Conservation (phyloP, 768 basidiomycete species). For the Favolaschia claudopus region DNA sequence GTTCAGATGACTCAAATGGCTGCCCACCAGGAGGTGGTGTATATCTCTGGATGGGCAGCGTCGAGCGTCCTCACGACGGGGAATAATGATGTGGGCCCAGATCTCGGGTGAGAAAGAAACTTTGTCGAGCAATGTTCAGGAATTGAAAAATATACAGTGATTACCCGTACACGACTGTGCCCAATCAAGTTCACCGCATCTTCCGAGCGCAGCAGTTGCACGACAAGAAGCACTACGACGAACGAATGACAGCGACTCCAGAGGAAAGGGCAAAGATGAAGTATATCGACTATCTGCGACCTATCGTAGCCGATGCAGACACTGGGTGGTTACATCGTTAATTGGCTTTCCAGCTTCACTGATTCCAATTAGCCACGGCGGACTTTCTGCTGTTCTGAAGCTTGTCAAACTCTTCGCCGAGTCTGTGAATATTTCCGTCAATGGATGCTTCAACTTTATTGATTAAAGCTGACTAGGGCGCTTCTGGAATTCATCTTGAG, state of each 20-base stretch:
- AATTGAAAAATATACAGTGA: constrained; percentile 56
- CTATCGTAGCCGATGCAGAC: constrained; percentile 94
- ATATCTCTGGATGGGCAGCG: constrained; percentile 93
- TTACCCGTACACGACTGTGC: constrained; percentile 96
- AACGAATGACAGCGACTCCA: constrained; percentile 70
- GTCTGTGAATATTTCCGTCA: constrained; percentile 55
- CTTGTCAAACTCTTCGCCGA: constrained; percentile 95
- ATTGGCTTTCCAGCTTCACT: constrained; percentile 15
- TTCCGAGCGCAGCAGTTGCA: constrained; percentile 93
- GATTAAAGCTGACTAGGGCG: constrained; percentile 58
- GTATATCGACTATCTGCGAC: constrained; percentile 87
- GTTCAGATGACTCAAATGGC: constrained; percentile 97
- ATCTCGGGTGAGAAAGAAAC: constrained; percentile 89
- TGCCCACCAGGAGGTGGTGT: constrained; percentile 82
- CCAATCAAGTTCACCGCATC: constrained; percentile 92
- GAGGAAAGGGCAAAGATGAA: constrained; percentile 75
- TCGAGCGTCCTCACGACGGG: constrained; percentile 89
- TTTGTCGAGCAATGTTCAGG: not conserved
- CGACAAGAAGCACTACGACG: constrained; percentile 93
- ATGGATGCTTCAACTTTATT: not conserved
- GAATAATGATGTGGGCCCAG: constrained; percentile 91
- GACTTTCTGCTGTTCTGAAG: constrained; percentile 94
- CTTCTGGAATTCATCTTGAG: constrained; percentile 90
- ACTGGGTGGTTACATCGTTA: constrained; percentile 63
- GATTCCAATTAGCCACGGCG: constrained; percentile 73